These are phyloP conservation scores for Peziza echinospora DNA, from an alignment of 495 filamentous ascomycete species.

Conservation along the genomic window DNA sequence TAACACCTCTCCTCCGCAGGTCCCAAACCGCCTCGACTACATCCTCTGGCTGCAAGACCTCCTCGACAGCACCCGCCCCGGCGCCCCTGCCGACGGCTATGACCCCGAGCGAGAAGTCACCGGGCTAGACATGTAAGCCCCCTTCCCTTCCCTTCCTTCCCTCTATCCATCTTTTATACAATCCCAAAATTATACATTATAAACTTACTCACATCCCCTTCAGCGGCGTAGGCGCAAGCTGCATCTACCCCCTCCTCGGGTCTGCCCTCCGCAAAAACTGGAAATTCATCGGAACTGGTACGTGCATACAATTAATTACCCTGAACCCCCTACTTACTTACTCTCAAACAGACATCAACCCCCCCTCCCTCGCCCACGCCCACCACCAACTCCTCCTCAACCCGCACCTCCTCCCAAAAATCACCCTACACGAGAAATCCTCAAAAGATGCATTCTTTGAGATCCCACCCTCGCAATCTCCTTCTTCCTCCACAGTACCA, in stretches of 20 bases:
- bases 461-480: not conserved
- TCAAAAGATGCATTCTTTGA: no score
- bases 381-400: not conserved
- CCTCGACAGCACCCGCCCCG: constrained; percentile 43
- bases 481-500: no score
- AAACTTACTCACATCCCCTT: not conserved
- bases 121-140: constrained; percentile 50
- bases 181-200: not conserved
- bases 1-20: not conserved
- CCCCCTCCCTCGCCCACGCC: not conserved
- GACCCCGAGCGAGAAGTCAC: constrained; percentile 7
- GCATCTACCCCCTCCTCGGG: constrained; percentile 78
- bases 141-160: not conserved
- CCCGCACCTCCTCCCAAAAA: not conserved
- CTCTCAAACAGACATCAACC: not conserved
- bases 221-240: constrained; percentile 63
- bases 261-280: constrained; percentile 43
- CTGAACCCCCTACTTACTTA: not conserved
- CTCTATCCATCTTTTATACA: not conserved
- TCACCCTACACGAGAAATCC: no score
- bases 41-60: constrained; percentile 75
- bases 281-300: constrained; percentile 43
- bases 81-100: constrained; percentile 26
- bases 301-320: constrained; percentile 40
- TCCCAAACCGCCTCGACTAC: constrained; percentile 42